A percentile compares a stretch with the other conserved stretches of the same genome.
These are phyloP conservation scores for Tarenaya hassleriana DNA, from an alignment of 345 rosid genomes.

Conservation along the genomic window DNA sequence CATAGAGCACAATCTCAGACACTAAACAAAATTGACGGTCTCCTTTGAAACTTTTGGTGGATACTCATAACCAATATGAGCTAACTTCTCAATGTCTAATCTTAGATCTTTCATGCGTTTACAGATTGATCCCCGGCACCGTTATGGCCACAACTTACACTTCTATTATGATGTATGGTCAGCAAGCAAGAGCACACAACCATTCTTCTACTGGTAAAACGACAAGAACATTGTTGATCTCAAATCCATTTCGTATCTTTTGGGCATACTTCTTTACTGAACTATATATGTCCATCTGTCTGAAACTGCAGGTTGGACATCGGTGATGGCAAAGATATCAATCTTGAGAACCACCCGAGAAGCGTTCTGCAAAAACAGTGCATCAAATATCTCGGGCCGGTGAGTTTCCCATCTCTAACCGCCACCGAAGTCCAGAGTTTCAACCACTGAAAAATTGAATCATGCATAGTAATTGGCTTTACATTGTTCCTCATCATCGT, in stretches of 20 bases:
- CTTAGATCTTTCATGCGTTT: not conserved
- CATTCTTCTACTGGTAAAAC: slow-evolving; percentile 72
- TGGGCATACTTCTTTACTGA: slow-evolving; percentile 14
- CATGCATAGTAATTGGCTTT: not conserved
- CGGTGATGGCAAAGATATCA: slow-evolving; percentile 66
- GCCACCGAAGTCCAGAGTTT: not conserved
- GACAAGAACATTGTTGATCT: not conserved
- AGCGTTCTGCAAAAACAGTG: slow-evolving; percentile 46
- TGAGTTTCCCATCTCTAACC: slow-evolving; percentile 21
- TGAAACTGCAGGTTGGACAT: slow-evolving; percentile 59
- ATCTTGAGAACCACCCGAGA: slow-evolving; percentile 40
- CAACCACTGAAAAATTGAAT: not conserved
- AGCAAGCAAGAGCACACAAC: slow-evolving; percentile 54
- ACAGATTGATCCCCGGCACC: slow-evolving; percentile 81
- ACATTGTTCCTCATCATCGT: not conserved
- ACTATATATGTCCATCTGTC: slow-evolving; percentile 4
- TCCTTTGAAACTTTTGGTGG: not conserved
- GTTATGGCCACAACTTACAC: slow-evolving; percentile 86
- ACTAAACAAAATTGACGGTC: not conserved
- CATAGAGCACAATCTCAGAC: not conserved
- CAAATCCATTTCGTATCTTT: slow-evolving; percentile 2
- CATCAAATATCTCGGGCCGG: slow-evolving; percentile 66
- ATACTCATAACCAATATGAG: slow-evolving; percentile 5
- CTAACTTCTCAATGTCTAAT: not conserved
- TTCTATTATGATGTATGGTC: slow-evolving; percentile 70